phyloP scores from a whole-genome alignment of 495 filamentous ascomycete genomes.

The Penicillium steckii region DNA sequence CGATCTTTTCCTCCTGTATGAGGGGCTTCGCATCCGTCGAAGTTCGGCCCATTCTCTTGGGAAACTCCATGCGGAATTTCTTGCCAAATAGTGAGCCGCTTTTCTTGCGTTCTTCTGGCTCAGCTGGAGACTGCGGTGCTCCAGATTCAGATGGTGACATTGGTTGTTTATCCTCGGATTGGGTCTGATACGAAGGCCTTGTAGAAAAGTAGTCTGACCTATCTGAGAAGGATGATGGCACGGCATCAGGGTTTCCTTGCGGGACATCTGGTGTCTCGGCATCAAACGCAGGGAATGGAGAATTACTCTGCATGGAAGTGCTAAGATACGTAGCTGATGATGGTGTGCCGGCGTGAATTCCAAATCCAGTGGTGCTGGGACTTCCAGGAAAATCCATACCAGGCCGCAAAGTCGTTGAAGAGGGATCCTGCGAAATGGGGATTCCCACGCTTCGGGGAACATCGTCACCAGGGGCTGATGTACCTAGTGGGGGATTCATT shows the following conservation, averaged over 20 bases:
- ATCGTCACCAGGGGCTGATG: constrained; percentile 62
- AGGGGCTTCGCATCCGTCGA: constrained; percentile 76
- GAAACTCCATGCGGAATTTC: constrained; percentile 84
- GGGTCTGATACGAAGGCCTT: constrained; percentile 10
- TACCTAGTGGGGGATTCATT: constrained; percentile 48
- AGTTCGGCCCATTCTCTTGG: constrained; percentile 79
- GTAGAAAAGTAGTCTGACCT: constrained; percentile 68
- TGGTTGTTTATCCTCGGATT: constrained; percentile 34
- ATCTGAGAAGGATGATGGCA: constrained; percentile 46
- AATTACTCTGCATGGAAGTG: constrained; percentile 28
- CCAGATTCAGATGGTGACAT: constrained; percentile 51
- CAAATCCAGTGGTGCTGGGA: constrained; percentile 68
- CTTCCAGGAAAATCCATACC: constrained; percentile 56
- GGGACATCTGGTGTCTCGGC: constrained; percentile 18
- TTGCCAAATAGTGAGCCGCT: constrained; percentile 72
- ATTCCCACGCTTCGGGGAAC: constrained; percentile 47
- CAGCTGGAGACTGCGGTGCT: constrained; percentile 56
- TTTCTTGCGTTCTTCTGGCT: constrained; percentile 69
- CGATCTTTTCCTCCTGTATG: constrained; percentile 73
- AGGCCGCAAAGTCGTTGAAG: constrained; percentile 61
- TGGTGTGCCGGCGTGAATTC: constrained; percentile 25
- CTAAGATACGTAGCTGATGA: constrained; percentile 22
- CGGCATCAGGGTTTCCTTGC: constrained; percentile 43
- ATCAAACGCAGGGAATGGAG: constrained; percentile 24
- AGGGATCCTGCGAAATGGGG: constrained; percentile 44